Percentiles rank a stretch among this genome's conserved stretches.
Evolutionary conservation across 305 asterid species (phyloP).

Genomic region (Plantago coronopus): DNA sequence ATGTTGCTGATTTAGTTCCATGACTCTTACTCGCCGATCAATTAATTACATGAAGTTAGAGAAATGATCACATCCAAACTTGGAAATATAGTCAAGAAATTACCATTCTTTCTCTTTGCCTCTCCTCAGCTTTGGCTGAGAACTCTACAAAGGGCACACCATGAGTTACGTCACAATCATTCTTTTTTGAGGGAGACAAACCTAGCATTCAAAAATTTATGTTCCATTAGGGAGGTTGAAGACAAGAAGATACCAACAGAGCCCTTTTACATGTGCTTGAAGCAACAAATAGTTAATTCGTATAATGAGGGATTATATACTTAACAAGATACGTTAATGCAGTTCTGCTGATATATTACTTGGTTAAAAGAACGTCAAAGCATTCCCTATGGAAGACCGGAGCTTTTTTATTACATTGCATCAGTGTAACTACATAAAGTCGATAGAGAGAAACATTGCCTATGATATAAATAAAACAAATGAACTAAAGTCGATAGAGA

Average conservation of each 20-base stretch:
- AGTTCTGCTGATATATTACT: too few relatives aligned
- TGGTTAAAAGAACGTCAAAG: too few relatives aligned
- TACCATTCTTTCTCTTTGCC: slow-evolving; percentile 80
- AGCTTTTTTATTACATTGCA: not conserved
- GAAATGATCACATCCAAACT: too few relatives aligned
- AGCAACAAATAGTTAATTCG: too few relatives aligned
- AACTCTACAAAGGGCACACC: slow-evolving; percentile 70
- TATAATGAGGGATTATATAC: too few relatives aligned
- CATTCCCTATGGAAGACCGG: too few relatives aligned
- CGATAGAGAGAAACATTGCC: slow-evolving; percentile 9
- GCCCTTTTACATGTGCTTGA: slow-evolving; percentile 2
- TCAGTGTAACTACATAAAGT: not conserved
- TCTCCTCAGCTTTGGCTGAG: slow-evolving; percentile 72
- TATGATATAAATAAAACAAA: not conserved
- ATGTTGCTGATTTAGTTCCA: too few relatives aligned
- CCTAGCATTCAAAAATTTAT: slow-evolving; percentile 31
- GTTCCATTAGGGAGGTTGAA: slow-evolving; percentile 1
- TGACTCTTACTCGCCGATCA: too few relatives aligned
- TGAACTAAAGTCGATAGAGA: not conserved
- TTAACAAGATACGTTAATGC: too few relatives aligned
- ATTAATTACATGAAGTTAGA: too few relatives aligned
- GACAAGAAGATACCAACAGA: slow-evolving; percentile 6
- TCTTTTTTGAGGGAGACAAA: slow-evolving; percentile 89
- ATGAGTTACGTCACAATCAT: slow-evolving; percentile 65
- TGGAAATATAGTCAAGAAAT: slow-evolving; percentile 2